phyloP scores from a whole-genome alignment of 345 rosid species.

The Rhizophora apiculata region DNA sequence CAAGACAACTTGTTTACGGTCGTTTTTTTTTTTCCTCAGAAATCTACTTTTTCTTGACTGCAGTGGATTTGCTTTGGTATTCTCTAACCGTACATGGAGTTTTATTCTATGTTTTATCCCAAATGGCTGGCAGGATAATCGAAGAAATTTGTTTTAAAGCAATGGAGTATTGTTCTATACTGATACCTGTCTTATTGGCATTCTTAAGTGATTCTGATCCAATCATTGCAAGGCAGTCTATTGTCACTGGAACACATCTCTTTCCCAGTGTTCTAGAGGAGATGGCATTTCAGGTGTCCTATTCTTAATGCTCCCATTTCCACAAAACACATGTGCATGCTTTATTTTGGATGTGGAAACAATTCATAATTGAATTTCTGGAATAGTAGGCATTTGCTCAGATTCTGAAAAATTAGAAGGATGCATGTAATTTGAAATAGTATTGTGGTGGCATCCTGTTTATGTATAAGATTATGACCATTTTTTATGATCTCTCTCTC shows the following conservation, averaged over 20 bases:
- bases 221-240: constrained; percentile 55
- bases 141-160: constrained; percentile 70
- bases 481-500: too few relatives aligned
- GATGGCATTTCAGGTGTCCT: constrained; percentile 69
- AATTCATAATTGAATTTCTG: too few relatives aligned
- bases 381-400: too few relatives aligned
- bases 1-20: not conserved
- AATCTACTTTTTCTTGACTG: too few relatives aligned
- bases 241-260: constrained; percentile 59
- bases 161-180: constrained; percentile 52
- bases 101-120: not conserved
- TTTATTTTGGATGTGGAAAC: too few relatives aligned
- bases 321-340: too few relatives aligned
- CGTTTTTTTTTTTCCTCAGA: not conserved
- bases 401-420: too few relatives aligned
- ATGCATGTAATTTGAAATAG: too few relatives aligned
- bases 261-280: constrained; percentile 65
- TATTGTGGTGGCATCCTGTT: too few relatives aligned
- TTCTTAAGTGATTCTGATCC: constrained; percentile 60
- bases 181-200: constrained; percentile 56
- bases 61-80: not conserved
- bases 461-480: too few relatives aligned
- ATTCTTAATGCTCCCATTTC: too few relatives aligned
- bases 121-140: constrained; percentile 61
- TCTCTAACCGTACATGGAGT: not conserved